Evolutionary conservation across 2,329 filamentous ascomycete species (phyloP), one percentile per base, ranked within the genome.

Genomic region (Colletotrichum shisoi): DNA sequence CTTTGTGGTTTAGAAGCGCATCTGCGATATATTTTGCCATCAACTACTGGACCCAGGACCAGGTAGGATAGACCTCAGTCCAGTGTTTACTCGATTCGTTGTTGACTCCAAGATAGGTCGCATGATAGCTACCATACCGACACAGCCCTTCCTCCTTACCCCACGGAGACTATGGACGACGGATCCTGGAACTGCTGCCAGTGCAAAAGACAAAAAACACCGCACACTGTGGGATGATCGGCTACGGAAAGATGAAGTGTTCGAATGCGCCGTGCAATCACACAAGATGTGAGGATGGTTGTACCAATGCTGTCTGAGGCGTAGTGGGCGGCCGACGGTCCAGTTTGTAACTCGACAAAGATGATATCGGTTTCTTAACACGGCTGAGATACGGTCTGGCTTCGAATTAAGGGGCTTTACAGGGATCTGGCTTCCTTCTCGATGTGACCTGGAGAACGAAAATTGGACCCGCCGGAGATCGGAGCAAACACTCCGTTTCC

Each of bases 171-270:
- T 5, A 61, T 68, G 56, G 48, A 56, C 11, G 42, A 56, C 3
- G 65, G 49, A 5, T 65, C 62, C 9, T 65, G 62, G 49, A 51
- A 56, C 21, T 61, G 56, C 24, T 65, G 49, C n/a, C 12, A 51
- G 8, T 65, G 62, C 6, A 19, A 37, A 9, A 56, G 54, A 53
- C 21, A 3, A 64, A 65, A 21, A 64, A 65, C n/a, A 51, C 39
- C 37, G 62, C 44, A 15, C 27, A 65, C 5, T 65, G 56, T 19
- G 62, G 65, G 13, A 61, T 34, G 31, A 57, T 61, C 19, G 5
- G 39, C 2, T 12, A 65, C 1, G 62, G 34, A 15, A 51, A 37
- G 5, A 68, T 60, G 65, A 61, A 27, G 42, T 65, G 65, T 21
- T 56, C 24, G 5, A 27, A 17, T 7, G 13, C n/a, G 11, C 11